phyloP scores from a whole-genome alignment of 805 yeast genomes.

The Wickerhamomyces strasburgensis region DNA sequence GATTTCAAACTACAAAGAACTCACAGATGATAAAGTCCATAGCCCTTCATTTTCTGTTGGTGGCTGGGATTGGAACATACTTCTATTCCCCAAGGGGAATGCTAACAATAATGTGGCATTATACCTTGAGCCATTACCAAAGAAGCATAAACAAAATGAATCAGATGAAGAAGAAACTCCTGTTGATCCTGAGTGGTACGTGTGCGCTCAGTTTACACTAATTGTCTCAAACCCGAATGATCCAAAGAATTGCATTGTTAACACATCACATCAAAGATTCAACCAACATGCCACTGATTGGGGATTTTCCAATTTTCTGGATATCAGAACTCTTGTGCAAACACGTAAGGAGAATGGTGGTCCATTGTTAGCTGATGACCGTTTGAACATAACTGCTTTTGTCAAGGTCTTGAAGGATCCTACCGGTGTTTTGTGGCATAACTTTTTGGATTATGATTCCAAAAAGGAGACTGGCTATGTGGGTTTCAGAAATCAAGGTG shows the following conservation, averaged over 20 bases:
- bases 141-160: conserved; percentile 19
- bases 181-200: conserved; percentile 62
- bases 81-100: conserved; percentile 77
- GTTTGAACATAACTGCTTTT: conserved; percentile 68
- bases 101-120: conserved; percentile 57
- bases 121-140: conserved; percentile 68
- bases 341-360: conserved; percentile 29
- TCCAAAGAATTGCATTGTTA: conserved; percentile 53
- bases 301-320: conserved; percentile 86
- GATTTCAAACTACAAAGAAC: conserved; percentile 26
- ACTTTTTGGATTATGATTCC: conserved; percentile 78
- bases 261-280: conserved; percentile 75
- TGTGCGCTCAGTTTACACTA: conserved; percentile 88
- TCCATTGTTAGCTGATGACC: conserved; percentile 42
- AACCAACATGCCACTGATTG: conserved; percentile 77
- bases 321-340: conserved; percentile 33
- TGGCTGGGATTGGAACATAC: conserved; percentile 59
- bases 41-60: conserved; percentile 53
- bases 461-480: conserved; percentile 84
- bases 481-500: conserved; percentile 95
- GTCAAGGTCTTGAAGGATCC: conserved; percentile 78
- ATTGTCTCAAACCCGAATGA: conserved; percentile 78
- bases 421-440: conserved; percentile 94
- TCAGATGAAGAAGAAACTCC: conserved; percentile 27
- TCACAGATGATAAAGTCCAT: conserved; percentile 25